Percentiles rank a stretch among this genome's conserved stretches.
These are phyloP conservation scores for Tolypocladium nubicola DNA, from an alignment of 2,329 filamentous ascomycete genomes.

Conservation along the genomic window DNA sequence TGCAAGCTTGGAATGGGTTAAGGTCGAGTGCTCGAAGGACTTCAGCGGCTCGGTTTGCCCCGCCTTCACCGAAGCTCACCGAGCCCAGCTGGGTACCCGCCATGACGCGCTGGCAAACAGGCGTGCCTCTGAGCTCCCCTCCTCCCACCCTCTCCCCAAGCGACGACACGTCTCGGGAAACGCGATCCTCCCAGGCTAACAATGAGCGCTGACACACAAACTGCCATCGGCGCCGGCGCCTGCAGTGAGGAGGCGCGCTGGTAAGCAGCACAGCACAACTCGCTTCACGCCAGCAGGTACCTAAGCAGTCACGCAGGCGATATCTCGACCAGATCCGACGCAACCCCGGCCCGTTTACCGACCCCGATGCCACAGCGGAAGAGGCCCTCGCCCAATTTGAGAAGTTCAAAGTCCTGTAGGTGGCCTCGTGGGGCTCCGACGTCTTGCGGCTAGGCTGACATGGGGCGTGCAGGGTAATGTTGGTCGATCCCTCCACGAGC, in stretches of 20 bases:
- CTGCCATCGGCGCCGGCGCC: slow-evolving; percentile 1
- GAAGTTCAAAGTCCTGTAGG: slow-evolving; percentile 65
- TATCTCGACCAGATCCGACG: slow-evolving; percentile 74
- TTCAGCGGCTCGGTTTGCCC: slow-evolving; percentile 9
- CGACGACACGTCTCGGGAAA: neutral
- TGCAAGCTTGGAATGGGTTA: neutral
- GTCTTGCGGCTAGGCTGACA: neutral
- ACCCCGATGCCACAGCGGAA: slow-evolving; percentile 44
- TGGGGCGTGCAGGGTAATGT: slow-evolving; percentile 36
- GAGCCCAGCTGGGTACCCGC: slow-evolving; percentile 6
- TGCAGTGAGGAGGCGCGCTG: slow-evolving; percentile 22
- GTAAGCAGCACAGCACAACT: slow-evolving; percentile 10
- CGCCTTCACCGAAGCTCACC: slow-evolving; percentile 23
- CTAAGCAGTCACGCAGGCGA: slow-evolving; percentile 43
- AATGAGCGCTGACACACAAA: slow-evolving; percentile 16
- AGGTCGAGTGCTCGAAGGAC: neutral
- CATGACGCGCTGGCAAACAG: neutral
- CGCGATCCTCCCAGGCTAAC: neutral
- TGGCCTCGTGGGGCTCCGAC: slow-evolving; percentile 2
- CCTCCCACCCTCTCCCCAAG: neutral
- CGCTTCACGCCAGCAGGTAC: neutral
- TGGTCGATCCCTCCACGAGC: slow-evolving; percentile 15
- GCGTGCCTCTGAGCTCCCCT: neutral
- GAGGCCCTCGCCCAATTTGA: slow-evolving; percentile 49
- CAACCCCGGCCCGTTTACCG: slow-evolving; percentile 70